phyloP scores from a whole-genome alignment of 805 yeast genomes.

The Monosporozyma servazzii region DNA sequence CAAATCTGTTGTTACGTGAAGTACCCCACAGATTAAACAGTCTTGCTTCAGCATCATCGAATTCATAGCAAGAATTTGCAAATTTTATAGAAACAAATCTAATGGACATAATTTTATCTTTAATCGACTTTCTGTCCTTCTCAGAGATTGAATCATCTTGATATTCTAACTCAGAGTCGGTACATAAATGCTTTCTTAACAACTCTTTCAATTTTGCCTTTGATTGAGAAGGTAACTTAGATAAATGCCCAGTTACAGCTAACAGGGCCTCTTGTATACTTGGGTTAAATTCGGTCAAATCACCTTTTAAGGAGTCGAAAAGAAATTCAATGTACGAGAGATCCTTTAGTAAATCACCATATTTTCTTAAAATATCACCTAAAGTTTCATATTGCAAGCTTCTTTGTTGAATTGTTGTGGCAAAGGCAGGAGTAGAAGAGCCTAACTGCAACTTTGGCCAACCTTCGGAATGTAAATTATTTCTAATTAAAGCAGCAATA shows the following conservation, averaged over 20 bases:
- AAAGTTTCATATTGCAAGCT: conserved; percentile 68
- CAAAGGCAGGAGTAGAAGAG: conserved; percentile 29
- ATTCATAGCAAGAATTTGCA: conserved; percentile 54
- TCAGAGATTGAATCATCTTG: background rate
- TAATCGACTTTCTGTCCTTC: conserved; percentile 9
- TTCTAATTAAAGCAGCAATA: conserved; percentile 46
- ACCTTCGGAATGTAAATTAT: conserved; percentile 45
- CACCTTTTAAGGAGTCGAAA: conserved; percentile 60
- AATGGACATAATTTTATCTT: conserved; percentile 36
- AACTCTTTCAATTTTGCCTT: conserved; percentile 36
- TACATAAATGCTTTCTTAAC: conserved; percentile 31
- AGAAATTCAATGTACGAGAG: conserved; percentile 52
- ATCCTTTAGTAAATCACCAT: conserved; percentile 36
- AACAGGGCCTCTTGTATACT: conserved; percentile 67
- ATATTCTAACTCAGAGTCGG: conserved; percentile 18
- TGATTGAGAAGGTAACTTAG: conserved; percentile 31
- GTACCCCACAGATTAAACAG: conserved; percentile 59
- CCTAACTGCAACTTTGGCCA: conserved; percentile 44
- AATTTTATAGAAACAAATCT: conserved; percentile 60
- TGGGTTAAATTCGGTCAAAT: conserved; percentile 49
- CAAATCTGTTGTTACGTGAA: conserved; percentile 48
- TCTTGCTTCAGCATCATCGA: conserved; percentile 59
- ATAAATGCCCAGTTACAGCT: conserved; percentile 43
- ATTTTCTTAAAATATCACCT: conserved; percentile 51
- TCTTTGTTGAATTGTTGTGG: conserved; percentile 39